These are phyloP conservation scores for Samsoniella hepiali DNA, from an alignment of 2,329 filamentous ascomycete species.

Conservation along the genomic window DNA sequence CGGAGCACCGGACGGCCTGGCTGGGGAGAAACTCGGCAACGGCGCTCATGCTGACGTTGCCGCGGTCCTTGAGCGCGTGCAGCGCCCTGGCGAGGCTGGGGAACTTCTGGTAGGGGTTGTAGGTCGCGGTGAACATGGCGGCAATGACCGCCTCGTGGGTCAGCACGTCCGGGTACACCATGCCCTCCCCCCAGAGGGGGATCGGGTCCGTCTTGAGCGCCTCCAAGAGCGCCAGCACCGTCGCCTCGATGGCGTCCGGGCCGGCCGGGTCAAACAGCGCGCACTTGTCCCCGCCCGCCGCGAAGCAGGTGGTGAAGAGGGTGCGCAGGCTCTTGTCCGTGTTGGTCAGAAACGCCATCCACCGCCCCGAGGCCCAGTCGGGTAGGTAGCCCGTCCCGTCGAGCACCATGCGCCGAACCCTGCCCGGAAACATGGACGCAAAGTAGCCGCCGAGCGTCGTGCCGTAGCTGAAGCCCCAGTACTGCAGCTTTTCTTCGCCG, in stretches of 20 bases:
- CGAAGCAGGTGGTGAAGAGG: not conserved
- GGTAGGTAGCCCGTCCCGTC: constrained; percentile 35
- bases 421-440: constrained; percentile 34
- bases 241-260: not conserved
- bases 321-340: not conserved
- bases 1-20: not conserved
- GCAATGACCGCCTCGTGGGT: not conserved
- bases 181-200: not conserved
- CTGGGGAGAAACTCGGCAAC: not conserved
- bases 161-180: constrained; percentile 1
- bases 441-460: constrained; percentile 35
- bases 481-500: constrained; percentile 37
- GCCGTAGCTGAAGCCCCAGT: constrained; percentile 49
- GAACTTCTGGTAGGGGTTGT: not conserved
- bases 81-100: not conserved
- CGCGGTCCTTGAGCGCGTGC: not conserved
- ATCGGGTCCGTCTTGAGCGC: not conserved
- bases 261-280: not conserved
- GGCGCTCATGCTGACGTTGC: not conserved
- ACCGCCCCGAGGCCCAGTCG: not conserved
- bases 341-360: not conserved
- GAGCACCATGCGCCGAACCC: constrained; percentile 40
- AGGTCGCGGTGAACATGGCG: not conserved
- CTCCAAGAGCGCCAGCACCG: not conserved
- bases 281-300: not conserved